Percentiles rank a stretch among this genome's conserved stretches.
Conservation (phyloP, 306 rosid genomes). For the Lagenaria siceraria region DNA sequence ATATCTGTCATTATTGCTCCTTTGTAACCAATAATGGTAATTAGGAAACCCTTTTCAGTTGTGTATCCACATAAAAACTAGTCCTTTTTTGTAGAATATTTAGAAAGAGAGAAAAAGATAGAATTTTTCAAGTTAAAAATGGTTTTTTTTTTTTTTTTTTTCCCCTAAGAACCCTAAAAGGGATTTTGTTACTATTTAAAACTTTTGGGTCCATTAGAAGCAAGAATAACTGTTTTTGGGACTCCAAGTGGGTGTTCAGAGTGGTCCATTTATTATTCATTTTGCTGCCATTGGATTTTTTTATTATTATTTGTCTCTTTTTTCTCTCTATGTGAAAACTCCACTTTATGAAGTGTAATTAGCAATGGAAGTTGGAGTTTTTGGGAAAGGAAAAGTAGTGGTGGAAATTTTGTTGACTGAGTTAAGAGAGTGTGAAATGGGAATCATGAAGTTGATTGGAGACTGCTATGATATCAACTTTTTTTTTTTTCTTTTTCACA, state of each 20-base stretch:
- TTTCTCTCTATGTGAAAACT: not conserved
- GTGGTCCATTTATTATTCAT: conserved; percentile 1
- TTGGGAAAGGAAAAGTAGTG: not conserved
- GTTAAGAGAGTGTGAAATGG: not conserved
- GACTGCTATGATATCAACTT: not conserved
- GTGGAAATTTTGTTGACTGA: not conserved
- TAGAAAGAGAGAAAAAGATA: not conserved
- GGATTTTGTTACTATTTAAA: not conserved
- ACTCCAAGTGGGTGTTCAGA: not conserved
- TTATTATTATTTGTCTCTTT: not conserved
- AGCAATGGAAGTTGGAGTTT: not conserved
- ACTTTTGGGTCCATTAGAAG: not conserved
- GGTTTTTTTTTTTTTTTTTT: not conserved
- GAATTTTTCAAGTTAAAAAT: not conserved
- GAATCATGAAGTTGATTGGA: not conserved
- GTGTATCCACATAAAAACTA: not conserved
- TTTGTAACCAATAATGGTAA: not conserved
- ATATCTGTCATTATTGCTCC: not conserved
- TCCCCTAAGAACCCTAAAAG: not conserved
- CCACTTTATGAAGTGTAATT: not conserved
- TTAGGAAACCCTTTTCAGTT: not conserved
- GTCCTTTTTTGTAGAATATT: not conserved
- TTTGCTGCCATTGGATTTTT: not conserved
- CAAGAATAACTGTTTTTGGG: not conserved
- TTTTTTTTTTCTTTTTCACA: too few species aligned